Conservation (phyloP, 805 yeast genomes). For the Ogataea paraovalis region DNA sequence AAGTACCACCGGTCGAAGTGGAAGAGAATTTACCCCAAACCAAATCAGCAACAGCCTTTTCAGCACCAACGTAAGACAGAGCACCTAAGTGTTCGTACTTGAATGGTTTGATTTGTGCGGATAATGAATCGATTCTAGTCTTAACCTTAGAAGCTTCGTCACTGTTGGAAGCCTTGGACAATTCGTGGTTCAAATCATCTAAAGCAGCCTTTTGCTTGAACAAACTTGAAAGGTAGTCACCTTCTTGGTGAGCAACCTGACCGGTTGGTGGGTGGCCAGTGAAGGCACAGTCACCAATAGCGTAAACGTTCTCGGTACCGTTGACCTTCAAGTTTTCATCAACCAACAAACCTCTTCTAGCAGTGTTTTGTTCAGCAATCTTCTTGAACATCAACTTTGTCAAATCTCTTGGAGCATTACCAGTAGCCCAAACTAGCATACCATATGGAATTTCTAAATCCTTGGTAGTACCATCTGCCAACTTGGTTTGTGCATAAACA, state of each 20-base stretch:
- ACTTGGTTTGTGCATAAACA: slow-evolving; percentile 40
- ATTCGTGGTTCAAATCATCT: slow-evolving; percentile 38
- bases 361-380: slow-evolving; percentile 49
- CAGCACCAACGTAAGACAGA: slow-evolving; percentile 53
- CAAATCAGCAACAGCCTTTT: slow-evolving; percentile 54
- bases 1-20: slow-evolving; percentile 48
- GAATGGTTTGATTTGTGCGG: slow-evolving; percentile 34
- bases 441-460: slow-evolving; percentile 47
- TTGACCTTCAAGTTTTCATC: slow-evolving; percentile 45
- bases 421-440: slow-evolving; percentile 55
- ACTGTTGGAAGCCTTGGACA: slow-evolving; percentile 36
- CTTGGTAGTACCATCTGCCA: slow-evolving; percentile 38
- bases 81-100: slow-evolving; percentile 50
- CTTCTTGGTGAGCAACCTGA: slow-evolving; percentile 56
- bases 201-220: slow-evolving; percentile 42
- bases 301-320: slow-evolving; percentile 45
- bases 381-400: slow-evolving; percentile 39
- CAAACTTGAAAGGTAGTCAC: slow-evolving; percentile 42
- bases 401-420: slow-evolving; percentile 50
- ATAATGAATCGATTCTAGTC: slow-evolving; percentile 35
- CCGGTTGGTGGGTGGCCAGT: slow-evolving; percentile 55
- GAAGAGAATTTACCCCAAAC: slow-evolving; percentile 51
- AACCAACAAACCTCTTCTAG: slow-evolving; percentile 50
- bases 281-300: slow-evolving; percentile 55
- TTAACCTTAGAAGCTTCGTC: slow-evolving; percentile 38